Evolutionary conservation across 2,329 filamentous ascomycete species (phyloP).

Genomic region (Claviceps citrina): DNA sequence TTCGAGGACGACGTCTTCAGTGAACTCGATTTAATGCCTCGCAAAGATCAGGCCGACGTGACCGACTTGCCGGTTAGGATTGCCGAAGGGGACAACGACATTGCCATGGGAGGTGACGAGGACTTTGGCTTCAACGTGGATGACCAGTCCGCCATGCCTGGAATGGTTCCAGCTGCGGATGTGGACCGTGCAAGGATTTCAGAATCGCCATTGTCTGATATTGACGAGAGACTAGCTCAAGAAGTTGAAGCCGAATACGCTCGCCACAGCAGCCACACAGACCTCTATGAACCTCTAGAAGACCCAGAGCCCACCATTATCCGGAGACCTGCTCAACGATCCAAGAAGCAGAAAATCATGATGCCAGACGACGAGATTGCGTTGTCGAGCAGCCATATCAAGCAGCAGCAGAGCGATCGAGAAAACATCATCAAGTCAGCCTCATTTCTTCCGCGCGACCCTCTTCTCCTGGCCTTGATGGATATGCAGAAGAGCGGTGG

Average conservation of each 20-base stretch:
- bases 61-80: slow-evolving; percentile 45
- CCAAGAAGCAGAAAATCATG: slow-evolving; percentile 64
- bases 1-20: slow-evolving; percentile 56
- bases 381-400: slow-evolving; percentile 62
- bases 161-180: slow-evolving; percentile 28
- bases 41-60: slow-evolving; percentile 37
- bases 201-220: slow-evolving; percentile 55
- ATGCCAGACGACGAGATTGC: slow-evolving; percentile 69
- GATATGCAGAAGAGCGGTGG: slow-evolving; percentile 83
- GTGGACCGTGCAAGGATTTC: slow-evolving; percentile 46
- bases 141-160: slow-evolving; percentile 42
- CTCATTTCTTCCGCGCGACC: slow-evolving; percentile 73
- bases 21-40: slow-evolving; percentile 43
- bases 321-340: slow-evolving; percentile 55
- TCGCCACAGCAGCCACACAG: slow-evolving; percentile 35
- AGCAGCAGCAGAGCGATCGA: slow-evolving; percentile 71
- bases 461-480: slow-evolving; percentile 71
- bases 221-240: slow-evolving; percentile 46
- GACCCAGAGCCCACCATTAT: slow-evolving; percentile 43
- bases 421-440: slow-evolving; percentile 73
- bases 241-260: slow-evolving; percentile 45
- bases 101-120: slow-evolving; percentile 41
- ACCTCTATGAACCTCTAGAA: slow-evolving; percentile 46
- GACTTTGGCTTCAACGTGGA: slow-evolving; percentile 51
- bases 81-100: slow-evolving; percentile 48